phyloP scores from a whole-genome alignment of 108 stramenopile genomes.

The Pseudonitzschia pungens region DNA sequence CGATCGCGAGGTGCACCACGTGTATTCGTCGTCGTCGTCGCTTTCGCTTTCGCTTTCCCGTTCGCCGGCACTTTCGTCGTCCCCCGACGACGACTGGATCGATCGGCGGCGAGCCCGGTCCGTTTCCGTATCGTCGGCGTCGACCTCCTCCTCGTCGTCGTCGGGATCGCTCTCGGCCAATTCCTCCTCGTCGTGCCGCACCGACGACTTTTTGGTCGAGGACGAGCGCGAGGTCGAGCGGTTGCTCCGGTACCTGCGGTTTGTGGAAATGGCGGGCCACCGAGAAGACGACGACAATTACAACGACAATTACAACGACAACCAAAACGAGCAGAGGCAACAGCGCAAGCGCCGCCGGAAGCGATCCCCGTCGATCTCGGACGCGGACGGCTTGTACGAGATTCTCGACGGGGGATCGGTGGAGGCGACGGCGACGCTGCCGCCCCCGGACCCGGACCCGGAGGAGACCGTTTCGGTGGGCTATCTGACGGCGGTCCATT shows the following conservation, averaged over 20 bases:
- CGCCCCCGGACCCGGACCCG: too few relatives aligned
- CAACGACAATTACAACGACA: too few relatives aligned
- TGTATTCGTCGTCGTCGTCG: too few relatives aligned
- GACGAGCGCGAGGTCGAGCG: slow-evolving; percentile 9
- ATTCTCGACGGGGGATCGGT: too few relatives aligned
- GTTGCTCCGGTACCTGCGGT: neutral
- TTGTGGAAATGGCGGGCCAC: neutral
- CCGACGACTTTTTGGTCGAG: neutral
- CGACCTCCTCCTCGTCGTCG: neutral
- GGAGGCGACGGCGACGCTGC: too few relatives aligned
- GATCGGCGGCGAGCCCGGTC: neutral
- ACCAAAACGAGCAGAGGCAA: too few relatives aligned
- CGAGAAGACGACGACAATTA: neutral
- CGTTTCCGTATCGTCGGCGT: neutral
- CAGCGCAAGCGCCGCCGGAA: too few relatives aligned
- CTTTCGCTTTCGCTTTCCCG: neutral
- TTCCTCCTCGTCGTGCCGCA: neutral
- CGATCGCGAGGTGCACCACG: too few relatives aligned
- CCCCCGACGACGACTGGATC: neutral
- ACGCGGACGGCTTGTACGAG: neutral
- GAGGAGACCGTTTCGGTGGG: slow-evolving; percentile 12
- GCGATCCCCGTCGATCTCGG: neutral
- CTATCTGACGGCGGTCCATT: slow-evolving; percentile 35
- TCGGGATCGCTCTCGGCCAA: neutral
- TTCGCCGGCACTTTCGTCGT: too few relatives aligned